Percentiles rank a stretch among this genome's conserved stretches.
Conservation (phyloP, 805 yeast genomes). For the Starmera amethionina region DNA sequence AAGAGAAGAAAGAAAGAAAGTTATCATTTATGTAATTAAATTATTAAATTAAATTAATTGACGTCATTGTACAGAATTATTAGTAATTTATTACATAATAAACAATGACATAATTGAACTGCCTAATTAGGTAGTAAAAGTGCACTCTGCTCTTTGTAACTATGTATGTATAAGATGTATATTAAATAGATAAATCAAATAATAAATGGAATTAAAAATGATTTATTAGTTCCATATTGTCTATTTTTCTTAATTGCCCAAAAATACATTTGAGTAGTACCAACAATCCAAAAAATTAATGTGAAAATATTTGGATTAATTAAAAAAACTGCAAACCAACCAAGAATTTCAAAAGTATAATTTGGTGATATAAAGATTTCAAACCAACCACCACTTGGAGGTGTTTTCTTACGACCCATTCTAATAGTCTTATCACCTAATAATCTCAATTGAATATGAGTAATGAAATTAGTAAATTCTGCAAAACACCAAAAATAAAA, state of each 20-base stretch:
- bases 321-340: constrained; percentile 65
- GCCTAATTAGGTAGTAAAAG: too few relatives aligned
- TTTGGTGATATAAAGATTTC: constrained; percentile 82
- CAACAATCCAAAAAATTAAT: constrained; percentile 58
- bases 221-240: constrained; percentile 70
- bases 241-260: constrained; percentile 90
- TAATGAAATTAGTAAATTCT: constrained; percentile 63
- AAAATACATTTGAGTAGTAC: constrained; percentile 73
- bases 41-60: too few relatives aligned
- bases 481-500: constrained; percentile 27
- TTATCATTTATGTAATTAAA: too few relatives aligned
- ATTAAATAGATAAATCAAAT: too few relatives aligned
- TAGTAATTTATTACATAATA: too few relatives aligned
- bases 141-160: too few relatives aligned
- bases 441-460: constrained; percentile 60
- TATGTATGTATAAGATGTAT: too few relatives aligned
- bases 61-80: too few relatives aligned
- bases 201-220: constrained; percentile 73
- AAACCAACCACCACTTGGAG: constrained; percentile 75
- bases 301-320: constrained; percentile 74
- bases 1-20: too few relatives aligned
- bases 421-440: constrained; percentile 27
- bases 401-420: constrained; percentile 25
- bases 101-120: too few relatives aligned
- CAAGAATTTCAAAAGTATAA: constrained; percentile 76